phyloP scores from a whole-genome alignment of 345 rosid species.

The Passiflora organensis region DNA sequence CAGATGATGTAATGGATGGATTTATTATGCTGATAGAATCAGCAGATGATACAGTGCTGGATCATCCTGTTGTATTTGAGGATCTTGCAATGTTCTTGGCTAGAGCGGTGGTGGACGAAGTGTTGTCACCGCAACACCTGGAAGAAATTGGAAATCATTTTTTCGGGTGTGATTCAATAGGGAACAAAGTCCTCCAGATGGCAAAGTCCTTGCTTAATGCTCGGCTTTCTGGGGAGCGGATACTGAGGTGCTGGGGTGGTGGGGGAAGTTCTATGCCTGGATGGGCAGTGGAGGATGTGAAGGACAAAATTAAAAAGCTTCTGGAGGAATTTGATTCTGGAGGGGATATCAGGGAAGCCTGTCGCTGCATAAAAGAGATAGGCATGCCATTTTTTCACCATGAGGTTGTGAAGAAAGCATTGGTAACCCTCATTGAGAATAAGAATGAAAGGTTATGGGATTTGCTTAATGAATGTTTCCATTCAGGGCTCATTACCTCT shows the following conservation, averaged over 20 bases:
- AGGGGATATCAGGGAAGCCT: slow-evolving; percentile 66
- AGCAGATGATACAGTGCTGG: slow-evolving; percentile 79
- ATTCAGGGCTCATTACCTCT: slow-evolving; percentile 62
- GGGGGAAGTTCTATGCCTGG: slow-evolving; percentile 59
- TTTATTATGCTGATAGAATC: slow-evolving; percentile 65
- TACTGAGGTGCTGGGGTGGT: slow-evolving; percentile 84
- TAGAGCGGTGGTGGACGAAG: slow-evolving; percentile 82
- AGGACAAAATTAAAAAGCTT: slow-evolving; percentile 56
- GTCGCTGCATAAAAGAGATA: slow-evolving; percentile 70
- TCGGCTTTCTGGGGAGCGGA: slow-evolving; percentile 72
- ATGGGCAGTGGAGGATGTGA: slow-evolving; percentile 67
- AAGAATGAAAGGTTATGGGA: slow-evolving; percentile 53
- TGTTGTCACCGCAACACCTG: slow-evolving; percentile 62
- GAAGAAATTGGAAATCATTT: slow-evolving; percentile 57
- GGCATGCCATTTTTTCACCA: slow-evolving; percentile 90
- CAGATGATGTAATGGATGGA: slow-evolving; percentile 60
- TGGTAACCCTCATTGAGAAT: slow-evolving; percentile 57
- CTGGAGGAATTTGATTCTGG: slow-evolving; percentile 84
- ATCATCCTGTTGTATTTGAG: slow-evolving; percentile 72
- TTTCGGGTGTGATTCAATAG: slow-evolving; percentile 42
- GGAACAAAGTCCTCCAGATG: slow-evolving; percentile 61
- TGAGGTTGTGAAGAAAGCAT: slow-evolving; percentile 71
- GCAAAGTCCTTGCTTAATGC: slow-evolving; percentile 71
- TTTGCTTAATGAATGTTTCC: slow-evolving; percentile 48
- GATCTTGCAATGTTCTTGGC: slow-evolving; percentile 86